Base-by-base conservation (phyloP, 1,139 yeast species). In the Geotrichum australiense region DNA sequence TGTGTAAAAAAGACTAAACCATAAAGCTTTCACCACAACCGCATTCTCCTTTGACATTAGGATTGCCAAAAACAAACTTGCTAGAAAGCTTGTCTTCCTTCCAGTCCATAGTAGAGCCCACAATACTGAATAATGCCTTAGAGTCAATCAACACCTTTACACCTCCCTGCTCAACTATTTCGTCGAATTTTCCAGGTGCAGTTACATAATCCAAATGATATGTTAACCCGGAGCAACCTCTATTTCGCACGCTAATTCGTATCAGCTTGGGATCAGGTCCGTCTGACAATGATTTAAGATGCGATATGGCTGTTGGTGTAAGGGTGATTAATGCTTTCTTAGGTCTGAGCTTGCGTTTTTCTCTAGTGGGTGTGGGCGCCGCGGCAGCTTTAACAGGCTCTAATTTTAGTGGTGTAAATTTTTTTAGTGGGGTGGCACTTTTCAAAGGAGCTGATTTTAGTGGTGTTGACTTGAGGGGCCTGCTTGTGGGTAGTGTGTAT, bases 41-140 rank as follows among this genome's bases (percentile, higher is more conserved):
- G 65, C 98, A 91, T 42, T 95, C 84, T 25, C 97, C 97, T 68
- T 89, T 91, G 37, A 94, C 82, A 64, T 91, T 91, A 48, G 98
- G 98, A 63, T 91, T 91, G 63, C 74, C 80, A 69, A 91, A 91
- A 28, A 91, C 86, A 61, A 91, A 91, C 58, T 94, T 75, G 14
- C 94, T 80, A 27, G 89, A 76, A 50, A 91, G 69, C 63, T 86
- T 87, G 59, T 91, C 96, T 58, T 91, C 97, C 46, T 85, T 70
- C 95, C 96, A 91, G 65, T 91, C 98, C 98, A 91, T 91, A 64
- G 87, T 95, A 3, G 94, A 82, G 1, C 98, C 98, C 47, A 91
- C 94, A 39, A 91, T 89, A 51, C 94, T 82, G 62, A 91, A 89
- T 47, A 91, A 70, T 1, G 98, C 97, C 63, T 91, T 91, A 21